phyloP scores from a whole-genome alignment of 371 early-diverging fungal species.

The Mucor piriformis region DNA sequence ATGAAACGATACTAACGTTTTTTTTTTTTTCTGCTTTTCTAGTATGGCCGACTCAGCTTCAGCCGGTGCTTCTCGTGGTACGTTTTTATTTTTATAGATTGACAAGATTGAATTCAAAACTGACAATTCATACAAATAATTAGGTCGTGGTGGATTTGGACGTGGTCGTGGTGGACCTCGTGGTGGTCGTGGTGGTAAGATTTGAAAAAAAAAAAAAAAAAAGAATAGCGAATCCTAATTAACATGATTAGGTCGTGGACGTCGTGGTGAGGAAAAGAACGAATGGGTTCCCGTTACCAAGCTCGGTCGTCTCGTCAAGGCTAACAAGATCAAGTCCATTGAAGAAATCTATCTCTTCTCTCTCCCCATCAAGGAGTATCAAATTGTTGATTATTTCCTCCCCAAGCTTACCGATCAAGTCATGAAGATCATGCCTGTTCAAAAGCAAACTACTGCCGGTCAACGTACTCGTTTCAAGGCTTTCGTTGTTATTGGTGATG shows the following conservation, averaged over 20 bases:
- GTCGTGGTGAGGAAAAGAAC: slow-evolving; percentile 88
- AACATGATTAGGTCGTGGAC: slow-evolving; percentile 66
- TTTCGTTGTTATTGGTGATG: slow-evolving; percentile 98
- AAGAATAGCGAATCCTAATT: not conserved
- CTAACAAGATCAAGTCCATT: slow-evolving; percentile 89
- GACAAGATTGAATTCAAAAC: slow-evolving; percentile 2
- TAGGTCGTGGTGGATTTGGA: slow-evolving; percentile 83
- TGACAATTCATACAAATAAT: not conserved
- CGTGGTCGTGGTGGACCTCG: slow-evolving; percentile 60
- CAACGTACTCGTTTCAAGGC: slow-evolving; percentile 99
- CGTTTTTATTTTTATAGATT: not conserved
- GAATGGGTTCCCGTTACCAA: slow-evolving; percentile 70
- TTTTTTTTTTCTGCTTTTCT: not conserved
- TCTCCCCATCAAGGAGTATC: slow-evolving; percentile 99
- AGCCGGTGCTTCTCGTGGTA: slow-evolving; percentile 74
- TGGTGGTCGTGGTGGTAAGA: slow-evolving; percentile 53
- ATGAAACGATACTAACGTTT: slow-evolving; percentile 7
- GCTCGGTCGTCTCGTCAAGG: slow-evolving; percentile 96
- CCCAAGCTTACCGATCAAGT: slow-evolving; percentile 99
- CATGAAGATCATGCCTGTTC: slow-evolving; percentile 99
- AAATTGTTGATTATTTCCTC: slow-evolving; percentile 98
- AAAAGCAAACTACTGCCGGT: slow-evolving; percentile 99
- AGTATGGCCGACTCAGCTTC: slow-evolving; percentile 78
- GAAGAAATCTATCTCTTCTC: slow-evolving; percentile 98
- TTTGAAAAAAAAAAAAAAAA: no score